Evolutionary conservation across 805 yeast species (phyloP).

Genomic region (Saccharomycopsis sp.): DNA sequence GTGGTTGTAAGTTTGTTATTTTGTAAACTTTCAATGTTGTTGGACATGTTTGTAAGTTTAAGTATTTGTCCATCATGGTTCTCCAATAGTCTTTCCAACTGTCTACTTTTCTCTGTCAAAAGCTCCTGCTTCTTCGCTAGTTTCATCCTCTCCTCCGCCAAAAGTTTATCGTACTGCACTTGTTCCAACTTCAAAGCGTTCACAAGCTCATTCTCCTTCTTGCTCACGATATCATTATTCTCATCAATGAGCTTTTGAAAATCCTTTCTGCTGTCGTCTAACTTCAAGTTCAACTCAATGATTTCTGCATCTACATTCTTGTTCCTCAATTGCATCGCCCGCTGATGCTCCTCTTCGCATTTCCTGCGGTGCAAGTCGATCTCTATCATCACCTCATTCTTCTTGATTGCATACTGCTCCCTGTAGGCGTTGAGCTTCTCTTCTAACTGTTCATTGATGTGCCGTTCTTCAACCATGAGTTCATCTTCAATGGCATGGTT

Average conservation of each 20-base stretch:
- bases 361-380: not conserved
- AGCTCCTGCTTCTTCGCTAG: not conserved
- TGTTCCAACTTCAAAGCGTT: not conserved
- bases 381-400: not conserved
- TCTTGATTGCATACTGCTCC: not conserved
- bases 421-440: conserved; percentile 5
- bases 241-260: not conserved
- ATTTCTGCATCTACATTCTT: not conserved
- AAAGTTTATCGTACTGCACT: not conserved
- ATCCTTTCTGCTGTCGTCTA: not conserved
- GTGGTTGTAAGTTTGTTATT: not conserved
- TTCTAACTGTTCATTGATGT: not conserved
- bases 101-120: not conserved
- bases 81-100: not conserved
- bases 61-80: not conserved
- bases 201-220: not conserved
- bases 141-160: conserved; percentile 1
- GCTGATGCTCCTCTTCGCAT: not conserved
- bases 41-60: conserved; percentile 4
- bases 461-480: not conserved
- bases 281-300: too few species aligned
- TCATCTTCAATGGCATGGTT: not conserved
- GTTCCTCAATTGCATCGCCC: too few species aligned
- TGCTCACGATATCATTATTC: not conserved
- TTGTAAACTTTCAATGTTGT: not conserved